Percentiles rank a stretch among this genome's conserved stretches.
Conservation (phyloP, 2,329 filamentous ascomycete genomes). For the Lachnellula occidentalis region DNA sequence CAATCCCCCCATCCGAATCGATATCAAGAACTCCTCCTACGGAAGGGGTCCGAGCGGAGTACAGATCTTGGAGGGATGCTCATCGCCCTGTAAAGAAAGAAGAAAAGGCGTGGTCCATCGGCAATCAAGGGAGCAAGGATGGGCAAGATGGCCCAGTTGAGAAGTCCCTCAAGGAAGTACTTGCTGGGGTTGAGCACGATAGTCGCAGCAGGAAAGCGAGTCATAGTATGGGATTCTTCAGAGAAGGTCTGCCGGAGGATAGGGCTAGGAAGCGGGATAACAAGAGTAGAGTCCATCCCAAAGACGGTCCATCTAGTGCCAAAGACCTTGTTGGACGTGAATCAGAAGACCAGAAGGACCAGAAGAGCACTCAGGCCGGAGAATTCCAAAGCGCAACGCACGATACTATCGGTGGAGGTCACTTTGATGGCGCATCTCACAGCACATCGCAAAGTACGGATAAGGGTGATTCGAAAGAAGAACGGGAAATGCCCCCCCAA, state of each 20-base stretch:
- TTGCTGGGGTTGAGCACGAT: constrained; percentile 56
- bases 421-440: constrained; percentile 19
- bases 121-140: constrained; percentile 46
- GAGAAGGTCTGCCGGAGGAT: constrained; percentile 58
- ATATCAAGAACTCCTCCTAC: constrained; percentile 26
- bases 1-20: constrained; percentile 15
- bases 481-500: constrained; percentile 25
- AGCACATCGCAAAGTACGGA: background rate
- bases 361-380: background rate
- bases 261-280: constrained; percentile 48
- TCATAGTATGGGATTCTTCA: constrained; percentile 62
- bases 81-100: constrained; percentile 23
- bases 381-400: background rate
- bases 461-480: constrained; percentile 15
- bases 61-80: constrained; percentile 31
- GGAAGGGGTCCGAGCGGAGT: constrained; percentile 29
- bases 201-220: constrained; percentile 63
- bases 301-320: constrained; percentile 20
- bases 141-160: constrained; percentile 58
- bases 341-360: constrained; percentile 2
- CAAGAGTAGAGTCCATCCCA: constrained; percentile 28
- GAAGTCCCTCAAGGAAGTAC: constrained; percentile 57
- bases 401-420: constrained; percentile 20
- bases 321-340: constrained; percentile 13
- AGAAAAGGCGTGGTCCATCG: constrained; percentile 62